Base-by-base conservation (phyloP, 2,329 filamentous ascomycete species). In the Monosporascus sp. region DNA sequence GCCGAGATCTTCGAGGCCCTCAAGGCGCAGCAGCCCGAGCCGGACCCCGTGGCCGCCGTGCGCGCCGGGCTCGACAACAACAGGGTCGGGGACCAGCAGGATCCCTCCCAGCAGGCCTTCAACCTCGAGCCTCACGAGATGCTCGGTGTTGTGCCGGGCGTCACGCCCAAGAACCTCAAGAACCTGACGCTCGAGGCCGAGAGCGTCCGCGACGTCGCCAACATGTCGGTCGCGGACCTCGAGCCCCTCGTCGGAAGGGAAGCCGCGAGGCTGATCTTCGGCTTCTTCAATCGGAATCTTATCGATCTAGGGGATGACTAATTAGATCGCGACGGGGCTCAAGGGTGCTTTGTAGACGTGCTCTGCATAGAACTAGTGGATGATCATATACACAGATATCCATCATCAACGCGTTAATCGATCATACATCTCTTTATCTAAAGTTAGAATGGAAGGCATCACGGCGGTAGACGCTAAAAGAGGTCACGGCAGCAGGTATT, bases 1-100 rank as follows among this genome's bases (percentile, higher is more conserved):
- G 94, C 94, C 1, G 92, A 97, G 74, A 97, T 99, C 57, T 97
- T 99, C 68, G 87, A 92, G 63, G 87, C 91, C 60, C 81, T 99
- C 51, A 99, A 99, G 75, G 88, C 91, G 60, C 87, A 91, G 63
- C 88, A 93, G 62, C 79, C 86, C 3, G 94, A 99, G 71, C 94
- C 94, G 0, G 92, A 99, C 68, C 94, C 94, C 1, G 80, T 96
- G 37, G 85, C 84, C 3, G 94, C 94, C 0, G 91, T 96, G 7
- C 84, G 88, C 55, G 82, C 92, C 2, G 94, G 94, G 0, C 75
- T 99, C 1, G 85, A 89, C 26, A 80, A 77, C 60, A 76, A 79
- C 49, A 78, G 74, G 64, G 81, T 78, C 2, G 85, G 85, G 55
- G 80, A 87, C 60, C 83, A 59, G 28, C 28, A 31, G 28, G 28